Evolutionary conservation across 1,284 basidiomycete species (phyloP).

Genomic region (Naganishia albida): DNA sequence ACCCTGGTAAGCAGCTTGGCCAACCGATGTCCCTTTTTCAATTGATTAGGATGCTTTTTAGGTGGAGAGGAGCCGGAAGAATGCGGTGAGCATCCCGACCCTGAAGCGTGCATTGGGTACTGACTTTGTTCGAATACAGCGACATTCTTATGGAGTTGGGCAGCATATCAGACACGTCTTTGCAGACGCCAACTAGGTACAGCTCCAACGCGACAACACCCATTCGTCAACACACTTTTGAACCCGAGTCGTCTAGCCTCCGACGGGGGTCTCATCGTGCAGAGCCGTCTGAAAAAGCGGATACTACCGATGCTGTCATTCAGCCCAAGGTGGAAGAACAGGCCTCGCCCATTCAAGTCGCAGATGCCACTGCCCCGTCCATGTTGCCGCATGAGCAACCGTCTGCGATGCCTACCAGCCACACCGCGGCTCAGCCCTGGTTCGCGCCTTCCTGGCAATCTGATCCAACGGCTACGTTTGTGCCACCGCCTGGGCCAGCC

Average conservation of each 20-base stretch:
- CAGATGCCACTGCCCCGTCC: too few relatives aligned
- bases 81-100: slow-evolving; percentile 47
- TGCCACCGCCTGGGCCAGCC: background rate
- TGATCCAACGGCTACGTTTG: too few relatives aligned
- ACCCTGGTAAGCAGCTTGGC: slow-evolving; percentile 48
- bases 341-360: too few relatives aligned
- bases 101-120: slow-evolving; percentile 28
- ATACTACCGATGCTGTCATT: too few relatives aligned
- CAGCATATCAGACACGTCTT: slow-evolving; percentile 65
- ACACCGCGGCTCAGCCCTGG: slow-evolving; percentile 1
- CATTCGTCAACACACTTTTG: slow-evolving; percentile 63
- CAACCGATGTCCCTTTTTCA: slow-evolving; percentile 21
- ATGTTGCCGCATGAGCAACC: too few relatives aligned
- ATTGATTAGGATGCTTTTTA: slow-evolving; percentile 37
- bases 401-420: too few relatives aligned
- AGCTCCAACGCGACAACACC: slow-evolving; percentile 55
- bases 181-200: slow-evolving; percentile 55
- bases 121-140: slow-evolving; percentile 44
- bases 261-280: background rate
- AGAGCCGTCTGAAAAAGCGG: background rate
- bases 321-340: too few relatives aligned
- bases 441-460: background rate
- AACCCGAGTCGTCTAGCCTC: slow-evolving; percentile 53
- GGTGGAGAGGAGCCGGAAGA: slow-evolving; percentile 59
- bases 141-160: slow-evolving; percentile 70